phyloP scores from a whole-genome alignment of 2,329 filamentous ascomycete genomes.

The Curvularia hawaiiensis region DNA sequence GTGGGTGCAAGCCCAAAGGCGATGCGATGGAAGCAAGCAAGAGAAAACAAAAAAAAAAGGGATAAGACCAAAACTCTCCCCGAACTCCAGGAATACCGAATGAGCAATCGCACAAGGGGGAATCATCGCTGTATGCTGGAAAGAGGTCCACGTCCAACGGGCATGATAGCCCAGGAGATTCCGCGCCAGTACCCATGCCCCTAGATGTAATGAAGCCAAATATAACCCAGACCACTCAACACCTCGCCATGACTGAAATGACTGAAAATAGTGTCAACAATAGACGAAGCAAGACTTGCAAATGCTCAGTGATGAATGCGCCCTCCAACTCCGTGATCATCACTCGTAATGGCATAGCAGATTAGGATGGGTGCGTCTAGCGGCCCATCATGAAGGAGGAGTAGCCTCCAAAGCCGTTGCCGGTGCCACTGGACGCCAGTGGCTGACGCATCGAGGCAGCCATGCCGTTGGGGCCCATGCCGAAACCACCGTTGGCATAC shows the following conservation, averaged over 20 bases:
- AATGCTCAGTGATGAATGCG: conserved; percentile 39
- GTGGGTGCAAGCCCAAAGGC: conserved; percentile 4
- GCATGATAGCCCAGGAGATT: conserved; percentile 41
- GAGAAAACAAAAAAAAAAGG: conserved; percentile 9
- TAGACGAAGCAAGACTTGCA: conserved; percentile 39
- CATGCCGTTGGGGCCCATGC: conserved; percentile 44
- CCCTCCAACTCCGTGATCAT: conserved; percentile 43
- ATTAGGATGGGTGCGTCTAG: conserved; percentile 25
- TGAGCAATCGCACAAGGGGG: conserved; percentile 49
- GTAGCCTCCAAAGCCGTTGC: conserved; percentile 42
- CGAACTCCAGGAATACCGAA: conserved; percentile 37
- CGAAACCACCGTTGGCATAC: conserved; percentile 47
- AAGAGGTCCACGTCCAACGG: conserved; percentile 46
- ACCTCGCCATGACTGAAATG: conserved; percentile 51
- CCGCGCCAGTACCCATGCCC: conserved; percentile 49
- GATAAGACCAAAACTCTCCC: conserved; percentile 15
- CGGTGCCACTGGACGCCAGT: conserved; percentile 38
- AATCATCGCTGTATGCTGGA: conserved; percentile 53
- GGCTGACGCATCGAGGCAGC: conserved; percentile 41
- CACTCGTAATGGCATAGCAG: conserved; percentile 41
- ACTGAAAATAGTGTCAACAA: conserved; percentile 48
- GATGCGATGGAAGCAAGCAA: conserved; percentile 11
- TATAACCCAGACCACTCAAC: conserved; percentile 42
- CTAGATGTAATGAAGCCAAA: conserved; percentile 42
- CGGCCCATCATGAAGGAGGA: conserved; percentile 50